A percentile compares a stretch with the other conserved stretches of the same genome.
Evolutionary conservation across 202 grass and related monocot genomes (phyloP).

Genomic region (Bolboschoenoplectus hybrid): DNA sequence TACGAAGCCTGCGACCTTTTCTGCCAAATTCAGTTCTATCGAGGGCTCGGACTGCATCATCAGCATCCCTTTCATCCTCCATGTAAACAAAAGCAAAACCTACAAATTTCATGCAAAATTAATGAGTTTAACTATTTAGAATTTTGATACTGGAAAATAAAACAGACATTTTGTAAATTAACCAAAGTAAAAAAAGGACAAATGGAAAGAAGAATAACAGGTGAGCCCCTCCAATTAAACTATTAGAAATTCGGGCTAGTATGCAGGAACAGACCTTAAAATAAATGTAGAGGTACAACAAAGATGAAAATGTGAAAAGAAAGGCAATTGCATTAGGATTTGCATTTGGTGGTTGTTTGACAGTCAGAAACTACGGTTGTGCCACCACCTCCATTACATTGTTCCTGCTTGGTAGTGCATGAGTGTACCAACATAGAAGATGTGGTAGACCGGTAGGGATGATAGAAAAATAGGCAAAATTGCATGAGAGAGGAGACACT

Average conservation of each 20-base stretch:
- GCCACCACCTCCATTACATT: slow-evolving; percentile 36
- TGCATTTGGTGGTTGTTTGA: slow-evolving; percentile 43
- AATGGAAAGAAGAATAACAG: slow-evolving; percentile 33
- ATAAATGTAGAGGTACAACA: slow-evolving; percentile 42
- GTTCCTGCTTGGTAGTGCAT: slow-evolving; percentile 40
- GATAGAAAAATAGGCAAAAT: slow-evolving; percentile 39
- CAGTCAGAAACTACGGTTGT: slow-evolving; percentile 41
- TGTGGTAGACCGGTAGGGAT: slow-evolving; percentile 21
- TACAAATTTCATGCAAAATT: slow-evolving; percentile 42
- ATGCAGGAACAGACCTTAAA: slow-evolving; percentile 41
- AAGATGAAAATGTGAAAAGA: slow-evolving; percentile 43
- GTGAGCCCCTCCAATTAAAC: slow-evolving; percentile 20
- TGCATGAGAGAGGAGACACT: slow-evolving; percentile 33
- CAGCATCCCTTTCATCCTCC: slow-evolving; percentile 96
- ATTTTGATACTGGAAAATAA: slow-evolving; percentile 20
- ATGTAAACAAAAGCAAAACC: slow-evolving; percentile 99
- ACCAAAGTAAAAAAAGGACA: neutral
- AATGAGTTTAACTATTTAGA: neutral
- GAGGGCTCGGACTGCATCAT: slow-evolving; percentile 82
- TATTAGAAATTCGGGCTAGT: slow-evolving; percentile 39
- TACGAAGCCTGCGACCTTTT: slow-evolving; percentile 80
- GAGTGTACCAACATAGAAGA: slow-evolving; percentile 27
- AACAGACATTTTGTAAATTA: neutral
- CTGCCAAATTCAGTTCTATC: slow-evolving; percentile 91
- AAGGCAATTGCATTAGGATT: slow-evolving; percentile 40